Evolutionary conservation across 495 filamentous ascomycete species (phyloP).

Genomic region (Friedmanniomyces endolithicus): DNA sequence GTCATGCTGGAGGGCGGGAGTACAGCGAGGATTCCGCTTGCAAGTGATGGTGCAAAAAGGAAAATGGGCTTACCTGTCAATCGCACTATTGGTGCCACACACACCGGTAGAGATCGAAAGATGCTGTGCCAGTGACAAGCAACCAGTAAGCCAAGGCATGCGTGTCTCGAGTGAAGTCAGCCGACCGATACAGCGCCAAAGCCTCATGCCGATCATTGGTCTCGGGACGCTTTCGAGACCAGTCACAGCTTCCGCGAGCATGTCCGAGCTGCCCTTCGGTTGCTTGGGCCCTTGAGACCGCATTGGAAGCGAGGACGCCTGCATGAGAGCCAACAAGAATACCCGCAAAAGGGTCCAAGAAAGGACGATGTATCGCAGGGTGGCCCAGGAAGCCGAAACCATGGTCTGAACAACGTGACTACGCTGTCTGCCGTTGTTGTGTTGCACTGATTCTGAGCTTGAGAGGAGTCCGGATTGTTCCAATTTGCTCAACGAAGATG

Average conservation of each 20-base stretch:
- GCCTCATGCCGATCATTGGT: slow-evolving; percentile 61
- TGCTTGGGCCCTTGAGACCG: neutral
- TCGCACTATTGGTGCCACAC: slow-evolving; percentile 57
- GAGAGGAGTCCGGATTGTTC: slow-evolving; percentile 31
- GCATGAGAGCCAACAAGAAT: slow-evolving; percentile 5
- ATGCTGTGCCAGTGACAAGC: slow-evolving; percentile 60
- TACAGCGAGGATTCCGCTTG: too few species aligned
- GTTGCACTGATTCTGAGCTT: neutral
- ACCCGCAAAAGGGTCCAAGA: slow-evolving; percentile 5
- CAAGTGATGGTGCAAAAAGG: too few species aligned
- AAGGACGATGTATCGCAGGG: slow-evolving; percentile 1
- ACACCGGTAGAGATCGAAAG: slow-evolving; percentile 47
- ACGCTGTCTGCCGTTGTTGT: neutral
- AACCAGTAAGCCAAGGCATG: slow-evolving; percentile 77
- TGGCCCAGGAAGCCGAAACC: slow-evolving; percentile 1
- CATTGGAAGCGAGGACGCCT: slow-evolving; percentile 2
- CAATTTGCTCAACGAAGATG: slow-evolving; percentile 9
- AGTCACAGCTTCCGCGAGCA: neutral
- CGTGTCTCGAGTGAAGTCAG: slow-evolving; percentile 57
- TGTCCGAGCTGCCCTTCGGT: neutral
- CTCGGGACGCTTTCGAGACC: slow-evolving; percentile 23
- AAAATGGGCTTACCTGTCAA: slow-evolving; percentile 90
- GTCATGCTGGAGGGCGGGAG: too few species aligned
- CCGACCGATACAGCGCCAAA: slow-evolving; percentile 56
- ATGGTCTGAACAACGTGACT: neutral